Conservation (phyloP, 441 rosid species). For the Gossypium gossypioides region DNA sequence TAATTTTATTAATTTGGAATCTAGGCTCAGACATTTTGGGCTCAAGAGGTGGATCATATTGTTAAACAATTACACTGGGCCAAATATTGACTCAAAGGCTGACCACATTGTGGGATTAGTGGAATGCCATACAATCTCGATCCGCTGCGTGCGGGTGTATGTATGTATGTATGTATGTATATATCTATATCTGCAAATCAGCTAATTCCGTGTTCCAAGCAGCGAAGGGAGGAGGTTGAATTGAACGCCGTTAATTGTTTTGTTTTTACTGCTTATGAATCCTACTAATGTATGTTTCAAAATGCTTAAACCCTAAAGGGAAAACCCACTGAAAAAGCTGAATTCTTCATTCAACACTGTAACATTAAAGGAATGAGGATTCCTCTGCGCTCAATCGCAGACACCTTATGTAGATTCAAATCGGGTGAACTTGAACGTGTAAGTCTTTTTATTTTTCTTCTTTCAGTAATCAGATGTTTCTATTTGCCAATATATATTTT, state of each 20-base stretch:
- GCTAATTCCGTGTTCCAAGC: not conserved
- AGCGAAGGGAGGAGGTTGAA: not conserved
- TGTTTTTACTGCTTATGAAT: not conserved
- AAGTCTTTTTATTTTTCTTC: conserved; percentile 13
- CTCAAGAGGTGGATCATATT: not conserved
- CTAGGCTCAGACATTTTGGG: not conserved
- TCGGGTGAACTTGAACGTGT: conserved; percentile 14
- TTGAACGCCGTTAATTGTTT: not conserved
- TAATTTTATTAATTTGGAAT: no score
- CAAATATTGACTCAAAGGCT: not conserved
- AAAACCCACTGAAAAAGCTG: not conserved
- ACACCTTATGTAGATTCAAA: conserved; percentile 25
- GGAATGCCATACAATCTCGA: not conserved
- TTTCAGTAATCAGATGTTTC: not conserved
- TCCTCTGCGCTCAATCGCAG: conserved; percentile 24
- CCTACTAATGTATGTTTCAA: not conserved
- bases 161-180: not conserved
- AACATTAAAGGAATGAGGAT: conserved; percentile 19
- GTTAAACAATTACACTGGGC: not conserved
- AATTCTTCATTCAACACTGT: not conserved
- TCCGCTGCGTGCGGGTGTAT: not conserved
- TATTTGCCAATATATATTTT: not conserved
- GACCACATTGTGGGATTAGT: not conserved
- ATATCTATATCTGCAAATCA: not conserved
- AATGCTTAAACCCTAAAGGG: conserved; percentile 13